Conservation (phyloP, 192 early-diverging fungal species). For the Coemansia pectinata region DNA sequence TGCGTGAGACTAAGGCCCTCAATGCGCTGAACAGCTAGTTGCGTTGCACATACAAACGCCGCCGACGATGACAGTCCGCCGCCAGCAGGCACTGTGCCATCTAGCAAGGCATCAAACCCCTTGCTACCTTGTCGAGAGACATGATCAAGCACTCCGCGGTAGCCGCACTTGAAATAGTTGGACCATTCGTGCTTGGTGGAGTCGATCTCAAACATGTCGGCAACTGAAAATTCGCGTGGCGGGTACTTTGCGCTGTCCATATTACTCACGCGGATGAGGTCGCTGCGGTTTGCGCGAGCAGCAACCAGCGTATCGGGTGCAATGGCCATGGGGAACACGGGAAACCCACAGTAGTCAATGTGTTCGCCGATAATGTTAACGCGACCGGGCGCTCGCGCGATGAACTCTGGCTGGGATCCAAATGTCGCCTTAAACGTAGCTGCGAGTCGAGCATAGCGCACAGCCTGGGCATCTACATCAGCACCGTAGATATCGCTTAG, state of each 20-base stretch:
- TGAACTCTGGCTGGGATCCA: constrained; percentile 70
- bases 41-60: constrained; percentile 82
- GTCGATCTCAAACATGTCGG: constrained; percentile 67
- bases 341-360: constrained; percentile 93
- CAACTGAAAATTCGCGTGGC: constrained; percentile 21
- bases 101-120: constrained; percentile 69
- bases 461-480: constrained; percentile 15
- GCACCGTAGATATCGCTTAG: constrained; percentile 40
- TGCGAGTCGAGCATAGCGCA: constrained; percentile 61
- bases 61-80: constrained; percentile 89
- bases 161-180: constrained; percentile 93
- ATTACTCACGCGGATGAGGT: constrained; percentile 33
- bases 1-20: constrained; percentile 21
- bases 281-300: constrained; percentile 27
- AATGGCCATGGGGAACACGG: constrained; percentile 96
- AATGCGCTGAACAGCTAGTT: constrained; percentile 63
- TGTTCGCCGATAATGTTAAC: constrained; percentile 98
- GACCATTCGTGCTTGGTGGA: constrained; percentile 73
- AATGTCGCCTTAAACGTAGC: constrained; percentile 57
- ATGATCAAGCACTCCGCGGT: constrained; percentile 54
- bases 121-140: constrained; percentile 19
- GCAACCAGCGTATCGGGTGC: constrained; percentile 59
- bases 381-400: constrained; percentile 88
- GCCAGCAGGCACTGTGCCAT: constrained; percentile 83
- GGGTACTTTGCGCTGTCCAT: constrained; percentile 28